Base-by-base conservation (phyloP, 352 stramenopile species). In the Pythium phragmitis region DNA sequence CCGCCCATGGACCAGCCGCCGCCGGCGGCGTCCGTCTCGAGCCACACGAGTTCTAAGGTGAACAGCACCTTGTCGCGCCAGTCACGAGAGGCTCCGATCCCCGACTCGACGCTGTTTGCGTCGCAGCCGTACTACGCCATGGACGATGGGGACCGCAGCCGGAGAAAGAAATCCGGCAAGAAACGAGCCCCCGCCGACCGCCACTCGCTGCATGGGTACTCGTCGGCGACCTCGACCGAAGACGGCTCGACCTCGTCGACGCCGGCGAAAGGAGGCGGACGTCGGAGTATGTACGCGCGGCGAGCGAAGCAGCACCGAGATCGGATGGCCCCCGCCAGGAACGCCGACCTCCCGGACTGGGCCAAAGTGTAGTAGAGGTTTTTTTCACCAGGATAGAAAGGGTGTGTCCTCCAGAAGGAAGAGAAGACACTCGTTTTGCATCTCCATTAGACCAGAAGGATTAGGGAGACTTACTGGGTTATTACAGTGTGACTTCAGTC, bases 281-380 rank as follows among this genome's bases (percentile, higher is more conserved):
- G 56, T 13, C 64, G 64, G 11, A 70, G 64, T 33, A 14, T 70
- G 43, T 70, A 70, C 46, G 52, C 55, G 39, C 34, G 49, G 45
- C 57, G 57, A 2, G 51, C 34, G n/a, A 43, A 57, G 30, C 48
- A 57, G 21, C 55, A 63, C 17, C 50, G 39, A 21, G 52, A 69
- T 33, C 23, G 48, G 43, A 42, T 63, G 33, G 50, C 37, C 28
- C 14, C 55, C 7, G 28, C 28, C 7, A 70, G 62, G 34, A 58
- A 67, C 30, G 57, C 65, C 23, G 64, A 70, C 0, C 52, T 70
- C n/a, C 64, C 64, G 0, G 57, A 70, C 48, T 70, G 64, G 64
- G 64, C 64, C 28, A 47, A 59, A 54, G 55, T 69, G 47, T 69
- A 64, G 43, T 30, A 30, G 26, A 30, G 4, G 26, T 13, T 17